phyloP scores from a whole-genome alignment of 495 filamentous ascomycete genomes.

The Monascus purpureus region DNA sequence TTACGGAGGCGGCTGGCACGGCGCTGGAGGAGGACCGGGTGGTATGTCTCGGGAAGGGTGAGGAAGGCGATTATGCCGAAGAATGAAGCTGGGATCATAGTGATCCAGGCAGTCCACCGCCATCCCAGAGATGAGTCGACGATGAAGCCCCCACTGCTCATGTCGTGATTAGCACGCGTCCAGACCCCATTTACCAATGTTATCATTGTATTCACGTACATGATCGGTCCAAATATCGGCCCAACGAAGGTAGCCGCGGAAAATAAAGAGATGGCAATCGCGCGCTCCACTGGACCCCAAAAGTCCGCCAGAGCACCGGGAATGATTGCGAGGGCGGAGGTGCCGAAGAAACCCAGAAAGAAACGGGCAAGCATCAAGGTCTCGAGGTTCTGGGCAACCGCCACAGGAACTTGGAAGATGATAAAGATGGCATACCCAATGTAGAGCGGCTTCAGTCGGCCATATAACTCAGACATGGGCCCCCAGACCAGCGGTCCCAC shows the following conservation, averaged over 20 bases:
- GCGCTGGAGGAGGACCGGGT: conserved; percentile 38
- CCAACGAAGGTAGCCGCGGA: conserved; percentile 40
- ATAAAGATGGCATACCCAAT: conserved; percentile 40
- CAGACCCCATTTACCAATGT: no score
- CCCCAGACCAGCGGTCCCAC: conserved; percentile 41
- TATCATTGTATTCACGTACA: no score
- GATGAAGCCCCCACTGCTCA: conserved; percentile 48
- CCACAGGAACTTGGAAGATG: conserved; percentile 50
- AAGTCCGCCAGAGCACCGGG: conserved; percentile 45
- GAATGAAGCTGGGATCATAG: conserved; percentile 37
- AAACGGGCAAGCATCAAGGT: conserved; percentile 49
- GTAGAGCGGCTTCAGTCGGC: conserved; percentile 42
- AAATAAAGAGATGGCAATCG: conserved; percentile 45
- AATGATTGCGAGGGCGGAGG: conserved; percentile 43
- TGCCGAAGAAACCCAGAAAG: conserved; percentile 47
- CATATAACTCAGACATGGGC: conserved; percentile 43
- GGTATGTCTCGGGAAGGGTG: conserved; percentile 47
- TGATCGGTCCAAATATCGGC: conserved; percentile 31
- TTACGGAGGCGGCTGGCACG: conserved; percentile 42
- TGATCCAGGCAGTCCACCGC: conserved; percentile 54
- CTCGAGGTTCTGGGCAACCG: conserved; percentile 42
- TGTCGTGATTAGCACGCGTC: no score
- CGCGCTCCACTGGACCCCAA: conserved; percentile 45
- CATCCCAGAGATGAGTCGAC: conserved; percentile 41
- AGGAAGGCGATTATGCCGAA: conserved; percentile 36